Percentiles rank a stretch among this genome's conserved stretches.
Evolutionary conservation across 208 protist genomes (phyloP).

Genomic region (Plasmodiophora brassicae): DNA sequence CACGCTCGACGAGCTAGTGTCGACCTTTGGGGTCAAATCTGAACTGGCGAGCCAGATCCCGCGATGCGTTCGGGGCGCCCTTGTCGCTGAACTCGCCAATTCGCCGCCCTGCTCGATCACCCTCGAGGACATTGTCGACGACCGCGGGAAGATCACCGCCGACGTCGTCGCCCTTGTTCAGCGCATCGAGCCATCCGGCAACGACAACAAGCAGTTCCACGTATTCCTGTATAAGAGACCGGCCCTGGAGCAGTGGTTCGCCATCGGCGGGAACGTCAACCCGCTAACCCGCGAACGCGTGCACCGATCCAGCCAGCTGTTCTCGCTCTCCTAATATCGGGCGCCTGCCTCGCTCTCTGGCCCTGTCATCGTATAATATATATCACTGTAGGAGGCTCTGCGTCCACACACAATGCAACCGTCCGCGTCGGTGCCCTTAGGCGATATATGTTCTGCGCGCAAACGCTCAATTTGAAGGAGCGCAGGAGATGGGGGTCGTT

Average conservation of each 20-base stretch:
- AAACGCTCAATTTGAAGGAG: no score
- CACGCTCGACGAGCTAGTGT: neutral
- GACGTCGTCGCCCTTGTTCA: conserved; percentile 9
- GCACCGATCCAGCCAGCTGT: conserved; percentile 13
- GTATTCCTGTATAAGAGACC: neutral
- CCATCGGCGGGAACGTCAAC: conserved; percentile 5
- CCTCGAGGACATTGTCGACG: conserved; percentile 9
- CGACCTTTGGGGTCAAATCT: neutral
- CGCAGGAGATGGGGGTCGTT: no score
- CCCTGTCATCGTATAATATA: no score
- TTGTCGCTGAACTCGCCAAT: neutral
- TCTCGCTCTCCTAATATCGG: neutral
- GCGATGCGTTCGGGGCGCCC: neutral
- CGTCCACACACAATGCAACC: no score
- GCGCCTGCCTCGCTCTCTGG: no score
- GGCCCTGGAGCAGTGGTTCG: conserved; percentile 26
- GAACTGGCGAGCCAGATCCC: neutral
- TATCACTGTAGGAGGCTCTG: no score
- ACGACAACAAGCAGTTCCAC: neutral
- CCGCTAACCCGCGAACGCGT: neutral
- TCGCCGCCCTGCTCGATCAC: neutral
- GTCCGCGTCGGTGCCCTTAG: no score
- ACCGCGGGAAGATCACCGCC: neutral
- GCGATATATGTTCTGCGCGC: no score
- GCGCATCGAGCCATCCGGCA: neutral